Evolutionary conservation across 192 early-diverging fungal genomes (phyloP), one percentile per base, ranked within the genome.

Genomic region (Globomyces pollinis-pini): DNA sequence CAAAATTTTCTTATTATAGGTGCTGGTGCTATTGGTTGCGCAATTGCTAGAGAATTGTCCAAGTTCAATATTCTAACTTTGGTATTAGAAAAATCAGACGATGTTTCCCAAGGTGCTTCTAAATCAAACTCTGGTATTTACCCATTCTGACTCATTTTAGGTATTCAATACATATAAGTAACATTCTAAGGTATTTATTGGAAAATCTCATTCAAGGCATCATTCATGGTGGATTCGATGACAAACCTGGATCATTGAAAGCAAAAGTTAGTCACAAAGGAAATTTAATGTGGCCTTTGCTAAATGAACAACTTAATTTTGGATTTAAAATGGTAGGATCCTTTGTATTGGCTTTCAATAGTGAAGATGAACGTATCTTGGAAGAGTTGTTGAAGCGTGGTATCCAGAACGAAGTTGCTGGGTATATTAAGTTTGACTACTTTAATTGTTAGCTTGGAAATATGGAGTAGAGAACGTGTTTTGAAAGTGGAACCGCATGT

Each of bases 1-100:
- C n/a, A n/a, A n/a, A n/a, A n/a, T n/a, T n/a, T n/a, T n/a, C n/a
- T 75, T 7, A 72, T 75, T 30, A 66, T 77, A 28, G 75, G 75
- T 11, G 72, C 60, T 38, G 75, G 75, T 6, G 75, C 62, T 1
- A 62, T 77, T 50, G 75, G 75, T 5, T 65, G 69, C 35, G 35
- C 75, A 43, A 70, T 77, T 49, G 75, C 75, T 11, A 59, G 75
- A 5, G 33, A 55, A 23, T 66, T 77, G 42, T 59, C 69, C 6
- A 33, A 44, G 51, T 72, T 66, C 47, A 23, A 39, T 5, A 42
- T 75, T n/a, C 38, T 24, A 28, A 57, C 62, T 1, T 8, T 68
- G 11, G 63, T 74, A 20, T 44, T 77, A 6, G 75, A 77, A n/a
- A 65, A 72, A 49, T 57, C 61, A 18, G 35, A 41, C 4, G 75